Conservation (phyloP, 2,329 filamentous ascomycete genomes). For the Blastomyces parvus region DNA sequence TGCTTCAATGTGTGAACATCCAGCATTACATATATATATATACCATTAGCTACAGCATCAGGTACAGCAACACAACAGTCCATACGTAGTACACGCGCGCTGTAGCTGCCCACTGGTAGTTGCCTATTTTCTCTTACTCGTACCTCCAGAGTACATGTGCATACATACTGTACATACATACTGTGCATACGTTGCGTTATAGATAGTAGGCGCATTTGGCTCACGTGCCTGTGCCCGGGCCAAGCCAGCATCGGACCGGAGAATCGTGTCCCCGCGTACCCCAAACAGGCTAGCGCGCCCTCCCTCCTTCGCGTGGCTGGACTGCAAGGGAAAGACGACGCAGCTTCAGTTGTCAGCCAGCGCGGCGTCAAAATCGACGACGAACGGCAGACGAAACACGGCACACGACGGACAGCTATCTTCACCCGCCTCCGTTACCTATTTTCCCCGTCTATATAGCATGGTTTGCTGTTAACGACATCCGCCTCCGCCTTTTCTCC, state of each 20-base stretch:
- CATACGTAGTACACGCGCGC: too few relatives aligned
- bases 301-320: neutral
- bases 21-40: too few relatives aligned
- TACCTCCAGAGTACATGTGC: too few relatives aligned
- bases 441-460: neutral
- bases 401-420: neutral
- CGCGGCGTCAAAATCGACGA: neutral
- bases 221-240: too few relatives aligned
- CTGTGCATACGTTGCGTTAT: too few relatives aligned
- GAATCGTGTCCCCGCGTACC: neutral
- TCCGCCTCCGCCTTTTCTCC: neutral
- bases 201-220: too few relatives aligned
- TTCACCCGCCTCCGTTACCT: neutral
- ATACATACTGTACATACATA: too few relatives aligned
- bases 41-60: too few relatives aligned
- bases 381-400: neutral
- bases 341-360: neutral
- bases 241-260: neutral
- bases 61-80: too few relatives aligned
- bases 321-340: neutral
- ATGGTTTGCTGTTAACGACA: neutral
- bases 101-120: too few relatives aligned
- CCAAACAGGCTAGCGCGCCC: neutral
- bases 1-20: too few relatives aligned
- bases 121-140: too few relatives aligned